phyloP scores from a whole-genome alignment of 1,284 basidiomycete genomes.

The Xerocomus minutiporus region DNA sequence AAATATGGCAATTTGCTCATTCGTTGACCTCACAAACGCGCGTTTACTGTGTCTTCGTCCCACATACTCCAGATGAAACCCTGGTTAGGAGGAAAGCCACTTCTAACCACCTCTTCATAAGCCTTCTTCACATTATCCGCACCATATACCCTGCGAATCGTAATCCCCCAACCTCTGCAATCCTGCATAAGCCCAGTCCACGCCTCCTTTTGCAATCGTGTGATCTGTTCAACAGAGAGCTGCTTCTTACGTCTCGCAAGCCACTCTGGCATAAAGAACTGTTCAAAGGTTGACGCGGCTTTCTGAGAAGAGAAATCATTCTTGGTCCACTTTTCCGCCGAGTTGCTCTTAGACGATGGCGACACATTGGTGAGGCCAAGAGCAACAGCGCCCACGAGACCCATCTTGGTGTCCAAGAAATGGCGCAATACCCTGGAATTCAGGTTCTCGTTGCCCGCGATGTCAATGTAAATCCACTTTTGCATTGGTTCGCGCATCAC shows the following conservation, averaged over 20 bases:
- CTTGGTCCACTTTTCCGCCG: conserved; percentile 34
- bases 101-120: conserved; percentile 42
- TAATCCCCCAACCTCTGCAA: conserved; percentile 48
- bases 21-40: conserved; percentile 16
- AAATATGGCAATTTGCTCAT: neutral
- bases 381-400: conserved; percentile 41
- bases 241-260: conserved; percentile 47
- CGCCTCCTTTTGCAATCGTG: conserved; percentile 44
- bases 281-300: conserved; percentile 34
- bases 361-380: conserved; percentile 54
- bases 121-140: conserved; percentile 42
- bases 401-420: conserved; percentile 34
- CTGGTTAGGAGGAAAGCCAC: conserved; percentile 47
- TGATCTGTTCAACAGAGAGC: conserved; percentile 44
- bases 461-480: conserved; percentile 57
- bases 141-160: conserved; percentile 45
- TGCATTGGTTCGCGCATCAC: conserved; percentile 25
- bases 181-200: conserved; percentile 56
- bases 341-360: conserved; percentile 36
- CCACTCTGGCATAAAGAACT: conserved; percentile 68
- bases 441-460: conserved; percentile 50
- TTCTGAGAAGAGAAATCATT: conserved; percentile 32
- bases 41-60: conserved; percentile 32
- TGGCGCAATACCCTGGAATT: conserved; percentile 42
- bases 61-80: conserved; percentile 63